Conservation (phyloP, 495 filamentous ascomycete genomes). For the Sabuloglossum arenarium region DNA sequence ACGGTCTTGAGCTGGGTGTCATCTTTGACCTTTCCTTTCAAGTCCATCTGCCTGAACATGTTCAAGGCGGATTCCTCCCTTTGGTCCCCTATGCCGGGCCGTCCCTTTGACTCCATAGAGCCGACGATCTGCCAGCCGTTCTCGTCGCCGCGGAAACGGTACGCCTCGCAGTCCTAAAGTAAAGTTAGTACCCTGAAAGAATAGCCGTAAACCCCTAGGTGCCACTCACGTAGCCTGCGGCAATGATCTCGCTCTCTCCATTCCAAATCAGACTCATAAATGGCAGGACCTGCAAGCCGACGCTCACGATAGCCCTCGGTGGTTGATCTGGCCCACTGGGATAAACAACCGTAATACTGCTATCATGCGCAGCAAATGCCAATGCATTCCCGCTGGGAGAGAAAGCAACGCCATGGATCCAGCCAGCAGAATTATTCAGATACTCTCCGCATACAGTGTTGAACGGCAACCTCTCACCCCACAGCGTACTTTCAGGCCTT, state of each 20-base stretch:
- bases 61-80: slow-evolving; percentile 79
- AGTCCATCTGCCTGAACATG: slow-evolving; percentile 97
- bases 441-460: slow-evolving; percentile 96
- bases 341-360: slow-evolving; percentile 89
- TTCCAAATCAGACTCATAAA: slow-evolving; percentile 88
- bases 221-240: slow-evolving; percentile 64
- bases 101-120: slow-evolving; percentile 46
- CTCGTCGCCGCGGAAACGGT: slow-evolving; percentile 65
- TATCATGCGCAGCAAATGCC: slow-evolving; percentile 84
- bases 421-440: slow-evolving; percentile 84
- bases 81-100: slow-evolving; percentile 30
- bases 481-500: slow-evolving; percentile 69
- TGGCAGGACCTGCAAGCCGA: slow-evolving; percentile 73
- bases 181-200: not conserved
- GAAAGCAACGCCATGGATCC: slow-evolving; percentile 82
- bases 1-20: slow-evolving; percentile 89
- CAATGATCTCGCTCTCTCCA: slow-evolving; percentile 80
- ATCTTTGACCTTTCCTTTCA: slow-evolving; percentile 74
- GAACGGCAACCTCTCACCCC: slow-evolving; percentile 91
- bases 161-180: slow-evolving; percentile 68
- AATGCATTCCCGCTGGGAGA: slow-evolving; percentile 80
- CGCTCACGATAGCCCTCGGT: slow-evolving; percentile 67
- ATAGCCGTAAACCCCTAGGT: not conserved
- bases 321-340: slow-evolving; percentile 82
- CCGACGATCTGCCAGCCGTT: slow-evolving; percentile 68